Evolutionary conservation across 805 yeast species (phyloP).

Genomic region (Schizosaccharomyces octosporus): DNA sequence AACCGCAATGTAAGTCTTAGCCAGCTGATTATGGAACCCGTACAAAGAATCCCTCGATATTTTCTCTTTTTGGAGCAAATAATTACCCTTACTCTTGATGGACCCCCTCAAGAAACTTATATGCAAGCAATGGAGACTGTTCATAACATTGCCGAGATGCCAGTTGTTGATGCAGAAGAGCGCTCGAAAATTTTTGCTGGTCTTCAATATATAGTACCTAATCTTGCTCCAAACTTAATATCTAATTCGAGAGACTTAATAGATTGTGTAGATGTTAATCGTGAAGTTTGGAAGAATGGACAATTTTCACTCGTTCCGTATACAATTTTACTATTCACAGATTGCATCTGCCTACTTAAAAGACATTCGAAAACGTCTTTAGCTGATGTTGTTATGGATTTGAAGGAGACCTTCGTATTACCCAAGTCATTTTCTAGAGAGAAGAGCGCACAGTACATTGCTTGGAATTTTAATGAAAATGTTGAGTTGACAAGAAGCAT

Average conservation of each 20-base stretch:
- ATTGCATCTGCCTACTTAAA: background rate
- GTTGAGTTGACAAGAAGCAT: background rate
- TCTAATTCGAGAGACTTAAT: background rate
- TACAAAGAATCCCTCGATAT: slow-evolving; percentile 1
- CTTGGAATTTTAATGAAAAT: background rate
- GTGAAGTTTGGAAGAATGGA: background rate
- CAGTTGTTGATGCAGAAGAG: background rate
- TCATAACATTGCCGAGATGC: slow-evolving; percentile 1
- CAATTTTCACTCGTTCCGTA: background rate
- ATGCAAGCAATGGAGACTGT: background rate
- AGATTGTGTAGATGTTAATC: background rate
- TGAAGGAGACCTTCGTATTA: background rate
- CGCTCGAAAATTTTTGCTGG: background rate
- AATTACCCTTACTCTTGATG: background rate
- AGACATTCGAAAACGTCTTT: background rate
- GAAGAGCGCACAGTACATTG: background rate
- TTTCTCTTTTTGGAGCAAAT: background rate
- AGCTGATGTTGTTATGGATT: background rate
- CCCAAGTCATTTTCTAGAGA: background rate
- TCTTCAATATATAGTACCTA: background rate
- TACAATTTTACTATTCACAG: background rate
- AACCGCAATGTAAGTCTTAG: background rate
- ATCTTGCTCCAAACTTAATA: background rate
- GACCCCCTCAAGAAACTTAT: background rate
- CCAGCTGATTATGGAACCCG: slow-evolving; percentile 2